Evolutionary conservation across 148 eudicot species (phyloP).

Genomic region (Amaranthus hypochondriacus): DNA sequence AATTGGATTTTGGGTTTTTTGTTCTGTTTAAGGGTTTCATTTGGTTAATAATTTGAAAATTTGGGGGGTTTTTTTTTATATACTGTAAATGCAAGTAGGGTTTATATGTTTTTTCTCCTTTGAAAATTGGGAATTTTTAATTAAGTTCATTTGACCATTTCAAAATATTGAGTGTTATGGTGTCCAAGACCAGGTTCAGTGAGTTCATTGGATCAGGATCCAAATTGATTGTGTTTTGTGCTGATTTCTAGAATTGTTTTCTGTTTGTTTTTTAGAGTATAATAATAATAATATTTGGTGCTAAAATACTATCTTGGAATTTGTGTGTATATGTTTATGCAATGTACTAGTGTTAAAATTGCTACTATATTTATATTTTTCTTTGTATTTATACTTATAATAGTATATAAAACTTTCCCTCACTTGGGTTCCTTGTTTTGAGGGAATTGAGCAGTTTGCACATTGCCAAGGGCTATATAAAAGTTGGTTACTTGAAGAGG

Average conservation of each 20-base stretch:
- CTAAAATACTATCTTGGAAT: conserved; percentile 47
- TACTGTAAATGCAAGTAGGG: conserved; percentile 23
- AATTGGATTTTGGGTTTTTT: conserved; percentile 16
- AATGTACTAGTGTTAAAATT: neutral
- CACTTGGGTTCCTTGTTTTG: conserved; percentile 32
- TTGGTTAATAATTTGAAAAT: conserved; percentile 15
- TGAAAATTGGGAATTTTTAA: conserved; percentile 12
- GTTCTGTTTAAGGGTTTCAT: conserved; percentile 6
- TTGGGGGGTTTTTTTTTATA: neutral
- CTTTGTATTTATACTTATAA: conserved; percentile 12
- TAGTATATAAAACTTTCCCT: conserved; percentile 14
- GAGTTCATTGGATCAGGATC: conserved; percentile 70
- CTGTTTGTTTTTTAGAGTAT: conserved; percentile 26
- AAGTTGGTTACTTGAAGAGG: conserved; percentile 45
- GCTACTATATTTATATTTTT: conserved; percentile 6
- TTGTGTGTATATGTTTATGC: conserved; percentile 36
- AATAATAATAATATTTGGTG: conserved; percentile 26
- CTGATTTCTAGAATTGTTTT: conserved; percentile 24
- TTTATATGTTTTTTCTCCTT: neutral
- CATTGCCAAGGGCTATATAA: conserved; percentile 39
- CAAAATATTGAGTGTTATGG: conserved; percentile 9
- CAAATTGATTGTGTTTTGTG: conserved; percentile 53
- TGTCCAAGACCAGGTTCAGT: conserved; percentile 43
- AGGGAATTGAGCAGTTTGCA: conserved; percentile 47
- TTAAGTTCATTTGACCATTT: conserved; percentile 12